Base-by-base conservation (phyloP, 2,329 filamentous ascomycete species). In the Colletotrichum navitas region DNA sequence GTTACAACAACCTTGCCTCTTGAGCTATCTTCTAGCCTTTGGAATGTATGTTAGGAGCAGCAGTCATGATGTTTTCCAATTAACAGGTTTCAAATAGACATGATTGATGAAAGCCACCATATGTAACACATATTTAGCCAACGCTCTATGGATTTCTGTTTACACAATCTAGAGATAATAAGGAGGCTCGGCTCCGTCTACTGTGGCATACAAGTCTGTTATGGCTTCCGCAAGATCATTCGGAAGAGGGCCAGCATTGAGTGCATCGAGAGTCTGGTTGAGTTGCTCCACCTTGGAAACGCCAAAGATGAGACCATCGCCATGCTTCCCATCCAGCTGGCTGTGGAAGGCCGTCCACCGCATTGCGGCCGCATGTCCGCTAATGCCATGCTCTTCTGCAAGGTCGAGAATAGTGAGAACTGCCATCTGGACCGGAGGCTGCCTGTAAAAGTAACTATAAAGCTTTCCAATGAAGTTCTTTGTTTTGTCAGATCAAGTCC, bases 261-360 rank as follows among this genome's bases (percentile, higher is more conserved):
- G 29, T 5, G 32, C 32, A 32, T 61, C 43, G 11, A 61, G 21
- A 24, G 12, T 61, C 1, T 7, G 2, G 6, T 61, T 18, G 2
- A 61, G 58, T 7, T 61, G 58, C 26, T 61, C 29, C 1, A 32
- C 18, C 11, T 32, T 61, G 4, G 58, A 61, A 34, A 32, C 58
- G 10, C 58, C 58, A 18, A 61, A 16, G 2, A 61, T 36, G 5
- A 61, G 21, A 6, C 11, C 21, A 5, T 61, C 58, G 2, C 45
- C 41, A 8, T 24, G 5, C 21, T 47, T 32, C 29, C 16, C 32
- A 5, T 32, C n/a, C 6, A 61, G 12, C 29, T 24, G 12, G 29
- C 58, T n/a, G 26, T 61, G 58, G n/a, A 24, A 61, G 11, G 26
- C 58, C 11, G 58, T 49, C 58, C 58, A 61, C 26, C 58, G 41